Base-by-base conservation (phyloP, 2,329 filamentous ascomycete species). In the Penicillium sp. region DNA sequence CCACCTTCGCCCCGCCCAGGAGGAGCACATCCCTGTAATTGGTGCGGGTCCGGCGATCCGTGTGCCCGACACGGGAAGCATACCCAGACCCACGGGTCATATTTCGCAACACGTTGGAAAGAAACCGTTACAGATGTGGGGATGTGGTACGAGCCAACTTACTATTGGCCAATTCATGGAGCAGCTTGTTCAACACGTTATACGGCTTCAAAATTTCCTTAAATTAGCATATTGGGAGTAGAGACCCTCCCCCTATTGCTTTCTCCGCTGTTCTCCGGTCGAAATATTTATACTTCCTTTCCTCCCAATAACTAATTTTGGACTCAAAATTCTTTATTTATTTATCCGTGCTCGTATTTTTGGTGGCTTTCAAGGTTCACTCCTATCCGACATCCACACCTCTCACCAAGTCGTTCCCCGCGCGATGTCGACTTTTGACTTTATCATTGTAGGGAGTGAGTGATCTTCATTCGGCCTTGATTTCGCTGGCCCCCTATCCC, bases 381-480 rank as follows among this genome's bases (percentile, higher is more conserved):
- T 19, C 7, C 6, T 2, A 35, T 10, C 9, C n/a, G 8, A 28
- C 8, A 28, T 28, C n/a, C 7, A 15, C 3, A 35, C 13, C 12
- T 31, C 3, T 29, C n/a, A 28, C 3, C 12, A 28, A 8, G 2
- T 39, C 45, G 21, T 24, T 28, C 9, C 35, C 9, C 32, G 2
- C 38, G 43, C 17, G 6, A 56, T 56, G 54, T 56, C 54, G 2
- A 47, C 53, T 12, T 56, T 51, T 45, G 54, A 57, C 7, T 57
- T 57, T 39, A 45, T 57, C 28, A 12, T 57, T 4, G 54, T 57
- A 10, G 54, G 54, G 35, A 55, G 54, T 57, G 43, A 57, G 53
- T 54, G n/a, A 26, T 45, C 24, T 24, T 13, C 3, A 10, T 21
- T 38, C 2, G 4, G 2, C 32, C 17, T 7, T 9, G 19, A 4